Base-by-base conservation (phyloP, 345 rosid genomes). In the Geranium rotundifolium region DNA sequence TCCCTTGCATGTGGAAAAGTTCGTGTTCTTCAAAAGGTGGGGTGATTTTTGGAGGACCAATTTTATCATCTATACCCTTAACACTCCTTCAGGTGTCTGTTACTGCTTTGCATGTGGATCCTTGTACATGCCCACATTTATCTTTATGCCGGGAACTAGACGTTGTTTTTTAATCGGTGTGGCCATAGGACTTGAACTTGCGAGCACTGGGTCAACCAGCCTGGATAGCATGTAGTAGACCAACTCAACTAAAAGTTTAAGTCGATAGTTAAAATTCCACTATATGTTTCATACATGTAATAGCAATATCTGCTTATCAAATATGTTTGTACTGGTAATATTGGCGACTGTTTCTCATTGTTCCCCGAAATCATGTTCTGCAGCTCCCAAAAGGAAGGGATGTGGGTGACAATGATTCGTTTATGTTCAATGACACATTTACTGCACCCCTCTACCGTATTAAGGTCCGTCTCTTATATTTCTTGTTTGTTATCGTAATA, bases 1-100 rank as follows among this genome's bases (percentile, higher is more conserved):
- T 93, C 99, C 30, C 96, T 93, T 75, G 99, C 97, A 12, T 90
- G 99, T 67, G 99, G 99, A 55, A 93, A 88, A 90, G 87, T 88
- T 64, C 85, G 96, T 49, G 96, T 93, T 75, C 85, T 93, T 64
- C 91, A 73, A 68, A 93, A 93, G 95, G 99, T 88, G 29, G 29
- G 27, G 77, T 58, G 55, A 20, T 65, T 30, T 7, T 17, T 0
- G 34, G 34, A 50, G 6, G 56, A 23, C 27, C 9, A 41, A 49
- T 27, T 41, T 63, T 46, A 34, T 23, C 27, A 23, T 23, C 27
- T 23, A 23, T 23, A 23, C 27, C 27, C 27, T 23, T 23, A 23
- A 23, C 27, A 23, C 27, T 23, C 27, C 27, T 23, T 23, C 41
- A 34, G 6, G 41, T 34, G 41, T 8, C 41, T 34, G 41, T 34